Evolutionary conservation across 2,329 filamentous ascomycete genomes (phyloP).

Genomic region (Penicillium occitanis): DNA sequence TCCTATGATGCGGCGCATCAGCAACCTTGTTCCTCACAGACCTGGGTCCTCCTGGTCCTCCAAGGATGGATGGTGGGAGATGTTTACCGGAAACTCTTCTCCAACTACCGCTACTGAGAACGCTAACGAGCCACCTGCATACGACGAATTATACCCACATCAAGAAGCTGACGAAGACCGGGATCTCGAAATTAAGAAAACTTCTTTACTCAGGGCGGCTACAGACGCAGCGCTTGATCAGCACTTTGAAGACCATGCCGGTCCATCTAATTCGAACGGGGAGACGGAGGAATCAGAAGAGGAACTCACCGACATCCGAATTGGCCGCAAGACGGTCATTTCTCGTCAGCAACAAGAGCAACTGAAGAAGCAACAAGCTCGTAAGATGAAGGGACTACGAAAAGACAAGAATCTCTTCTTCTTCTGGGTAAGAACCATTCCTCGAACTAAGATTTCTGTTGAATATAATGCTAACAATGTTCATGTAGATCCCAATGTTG

Average conservation of each 20-base stretch:
- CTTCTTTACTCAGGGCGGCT: slow-evolving; percentile 44
- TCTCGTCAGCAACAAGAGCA: slow-evolving; percentile 50
- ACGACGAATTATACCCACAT: slow-evolving; percentile 73
- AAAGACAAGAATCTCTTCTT: slow-evolving; percentile 56
- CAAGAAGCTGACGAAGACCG: slow-evolving; percentile 38
- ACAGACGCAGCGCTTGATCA: slow-evolving; percentile 47
- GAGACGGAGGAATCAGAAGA: slow-evolving; percentile 24
- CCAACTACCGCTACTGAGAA: slow-evolving; percentile 50
- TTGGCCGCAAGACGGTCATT: slow-evolving; percentile 42
- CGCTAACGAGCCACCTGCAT: slow-evolving; percentile 64
- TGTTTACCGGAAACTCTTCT: slow-evolving; percentile 54
- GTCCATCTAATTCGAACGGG: slow-evolving; percentile 25
- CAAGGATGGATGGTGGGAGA: slow-evolving; percentile 64
- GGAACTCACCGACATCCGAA: slow-evolving; percentile 43
- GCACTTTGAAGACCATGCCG: slow-evolving; percentile 43
- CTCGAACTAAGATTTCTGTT: neutral
- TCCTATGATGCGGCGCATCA: slow-evolving; percentile 70
- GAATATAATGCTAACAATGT: neutral
- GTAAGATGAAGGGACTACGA: slow-evolving; percentile 49
- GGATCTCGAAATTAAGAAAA: slow-evolving; percentile 42
- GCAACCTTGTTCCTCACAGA: slow-evolving; percentile 69
- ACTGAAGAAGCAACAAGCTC: slow-evolving; percentile 47
- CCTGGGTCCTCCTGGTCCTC: slow-evolving; percentile 49
- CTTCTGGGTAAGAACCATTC: slow-evolving; percentile 49
- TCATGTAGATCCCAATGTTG: slow-evolving; percentile 48